These are phyloP conservation scores for Penicillium nordicum DNA, from an alignment of 2,329 filamentous ascomycete genomes.

Conservation along the genomic window DNA sequence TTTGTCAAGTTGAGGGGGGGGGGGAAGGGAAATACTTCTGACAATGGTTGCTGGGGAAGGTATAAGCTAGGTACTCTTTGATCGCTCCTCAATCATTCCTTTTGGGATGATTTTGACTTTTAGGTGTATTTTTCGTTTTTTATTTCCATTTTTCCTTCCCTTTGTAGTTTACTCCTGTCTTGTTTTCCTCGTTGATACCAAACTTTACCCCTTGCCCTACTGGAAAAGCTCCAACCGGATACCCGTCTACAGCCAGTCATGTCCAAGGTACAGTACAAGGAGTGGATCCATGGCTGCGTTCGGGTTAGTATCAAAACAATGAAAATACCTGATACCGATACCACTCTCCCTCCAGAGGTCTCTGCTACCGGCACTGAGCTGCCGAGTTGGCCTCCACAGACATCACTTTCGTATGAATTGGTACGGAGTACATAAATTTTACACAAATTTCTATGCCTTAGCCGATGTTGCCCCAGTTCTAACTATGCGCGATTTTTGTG, in stretches of 20 bases:
- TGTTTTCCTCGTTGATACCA: slow-evolving; percentile 3
- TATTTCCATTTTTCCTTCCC: not conserved
- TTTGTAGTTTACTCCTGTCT: not conserved
- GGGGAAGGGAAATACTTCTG: slow-evolving; percentile 10
- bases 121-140: not conserved
- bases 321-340: slow-evolving; percentile 7
- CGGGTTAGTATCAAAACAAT: slow-evolving; percentile 3
- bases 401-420: slow-evolving; percentile 9
- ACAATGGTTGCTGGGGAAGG: slow-evolving; percentile 18
- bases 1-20: slow-evolving; percentile 6
- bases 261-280: not conserved
- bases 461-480: slow-evolving; percentile 19
- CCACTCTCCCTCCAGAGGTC: not conserved
- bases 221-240: slow-evolving; percentile 3
- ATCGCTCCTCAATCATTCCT: not conserved
- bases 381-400: slow-evolving; percentile 21
- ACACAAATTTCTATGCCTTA: slow-evolving; percentile 7
- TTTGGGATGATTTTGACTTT: slow-evolving; percentile 3
- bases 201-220: slow-evolving; percentile 15
- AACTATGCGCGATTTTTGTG: slow-evolving; percentile 28
- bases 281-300: not conserved
- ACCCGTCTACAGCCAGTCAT: slow-evolving; percentile 7
- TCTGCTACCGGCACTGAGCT: slow-evolving; percentile 19
- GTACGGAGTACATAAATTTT: not conserved
- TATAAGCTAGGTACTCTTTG: slow-evolving; percentile 3